Evolutionary conservation across 208 protist genomes (phyloP).

Genomic region (Leishmania braziliensis): DNA sequence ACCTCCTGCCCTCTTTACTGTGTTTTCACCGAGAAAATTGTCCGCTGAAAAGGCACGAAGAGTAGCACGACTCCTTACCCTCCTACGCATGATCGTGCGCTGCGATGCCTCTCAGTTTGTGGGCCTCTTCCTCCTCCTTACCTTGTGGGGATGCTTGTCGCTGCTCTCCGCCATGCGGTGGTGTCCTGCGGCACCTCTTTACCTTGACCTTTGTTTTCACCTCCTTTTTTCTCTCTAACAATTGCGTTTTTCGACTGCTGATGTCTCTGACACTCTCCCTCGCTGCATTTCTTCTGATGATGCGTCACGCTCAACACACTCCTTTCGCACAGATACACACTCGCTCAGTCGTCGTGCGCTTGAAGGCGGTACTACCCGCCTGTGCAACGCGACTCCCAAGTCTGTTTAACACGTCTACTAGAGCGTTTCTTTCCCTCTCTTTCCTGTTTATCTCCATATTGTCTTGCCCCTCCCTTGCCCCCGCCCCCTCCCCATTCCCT

Average conservation of each 20-base stretch:
- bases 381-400: not conserved
- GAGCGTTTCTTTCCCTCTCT: not conserved
- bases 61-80: not conserved
- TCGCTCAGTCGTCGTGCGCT: not conserved
- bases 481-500: not conserved
- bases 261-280: not conserved
- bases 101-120: not conserved
- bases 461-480: not conserved
- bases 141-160: not conserved
- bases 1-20: not conserved
- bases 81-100: not conserved
- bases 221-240: not conserved
- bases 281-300: not conserved
- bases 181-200: not conserved
- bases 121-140: not conserved
- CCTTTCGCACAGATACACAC: not conserved
- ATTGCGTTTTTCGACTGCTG: not conserved
- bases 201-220: not conserved
- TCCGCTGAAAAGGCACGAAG: not conserved
- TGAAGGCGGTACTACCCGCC: not conserved
- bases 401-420: not conserved
- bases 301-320: not conserved
- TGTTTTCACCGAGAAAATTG: not conserved
- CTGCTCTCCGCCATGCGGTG: not conserved
- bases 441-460: not conserved